A percentile compares a stretch with the other conserved stretches of the same genome.
Conservation (phyloP, 2,329 filamentous ascomycete species). For the Colletotrichum gigasporum region DNA sequence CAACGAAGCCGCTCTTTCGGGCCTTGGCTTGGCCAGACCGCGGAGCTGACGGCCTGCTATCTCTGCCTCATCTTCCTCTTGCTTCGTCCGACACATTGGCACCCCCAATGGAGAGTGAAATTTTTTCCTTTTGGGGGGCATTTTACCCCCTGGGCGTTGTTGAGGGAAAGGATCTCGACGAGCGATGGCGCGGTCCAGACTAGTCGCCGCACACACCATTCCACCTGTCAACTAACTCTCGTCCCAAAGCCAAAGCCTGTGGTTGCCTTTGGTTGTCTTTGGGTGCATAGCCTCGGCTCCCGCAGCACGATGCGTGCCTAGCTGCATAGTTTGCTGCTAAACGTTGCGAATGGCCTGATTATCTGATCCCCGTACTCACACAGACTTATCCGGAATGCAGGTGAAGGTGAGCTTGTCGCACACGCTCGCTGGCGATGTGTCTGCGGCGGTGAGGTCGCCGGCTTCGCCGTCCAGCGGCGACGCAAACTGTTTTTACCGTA, state of each 20-base stretch:
- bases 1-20: not conserved
- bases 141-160: not conserved
- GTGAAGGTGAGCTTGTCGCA: not conserved
- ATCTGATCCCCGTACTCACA: not conserved
- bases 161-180: not conserved
- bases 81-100: not conserved
- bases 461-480: not conserved
- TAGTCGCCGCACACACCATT: constrained; percentile 10
- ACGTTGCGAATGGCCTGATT: constrained; percentile 23
- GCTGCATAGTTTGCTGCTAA: not conserved
- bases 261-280: too few relatives aligned
- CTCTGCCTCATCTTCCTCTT: not conserved
- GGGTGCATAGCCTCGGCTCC: constrained; percentile 7
- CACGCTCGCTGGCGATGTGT: not conserved
- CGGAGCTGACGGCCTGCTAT: not conserved
- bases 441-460: too few relatives aligned
- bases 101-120: not conserved
- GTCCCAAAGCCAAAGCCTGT: constrained; percentile 8
- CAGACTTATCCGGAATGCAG: constrained; percentile 1
- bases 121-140: not conserved
- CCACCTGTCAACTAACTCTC: constrained; percentile 12
- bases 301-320: not conserved
- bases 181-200: constrained; percentile 10
- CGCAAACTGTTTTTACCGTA: not conserved
- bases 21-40: not conserved